phyloP scores from a whole-genome alignment of 2,329 filamentous ascomycete genomes.

The Arachnomyces sp. region DNA sequence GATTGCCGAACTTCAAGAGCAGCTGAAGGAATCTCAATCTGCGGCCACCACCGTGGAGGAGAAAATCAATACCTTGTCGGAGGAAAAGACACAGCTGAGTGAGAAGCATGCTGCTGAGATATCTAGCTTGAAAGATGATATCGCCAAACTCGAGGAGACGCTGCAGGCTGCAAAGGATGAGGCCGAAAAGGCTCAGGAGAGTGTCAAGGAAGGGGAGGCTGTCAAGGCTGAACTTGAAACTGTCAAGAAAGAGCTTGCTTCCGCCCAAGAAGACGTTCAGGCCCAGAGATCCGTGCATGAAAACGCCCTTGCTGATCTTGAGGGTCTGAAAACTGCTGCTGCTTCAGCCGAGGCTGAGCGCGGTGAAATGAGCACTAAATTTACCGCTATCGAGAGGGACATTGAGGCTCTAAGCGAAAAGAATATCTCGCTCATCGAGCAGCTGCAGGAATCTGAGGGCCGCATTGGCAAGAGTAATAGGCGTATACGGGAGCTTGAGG shows the following conservation, averaged over 20 bases:
- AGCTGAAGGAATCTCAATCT: conserved; percentile 50
- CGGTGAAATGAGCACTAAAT: conserved; percentile 12
- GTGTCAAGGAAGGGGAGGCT: conserved; percentile 71
- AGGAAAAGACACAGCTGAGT: conserved; percentile 30
- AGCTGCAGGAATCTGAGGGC: conserved; percentile 14
- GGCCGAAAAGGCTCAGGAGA: conserved; percentile 76
- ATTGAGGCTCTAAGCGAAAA: conserved; percentile 16
- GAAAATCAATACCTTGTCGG: conserved; percentile 29
- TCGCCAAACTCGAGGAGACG: conserved; percentile 38
- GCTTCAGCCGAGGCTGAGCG: conserved; percentile 7
- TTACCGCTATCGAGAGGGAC: conserved; percentile 29
- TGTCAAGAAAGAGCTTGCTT: conserved; percentile 47
- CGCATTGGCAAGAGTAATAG: conserved; percentile 19
- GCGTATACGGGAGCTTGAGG: conserved; percentile 16
- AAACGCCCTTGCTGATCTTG: conserved; percentile 31
- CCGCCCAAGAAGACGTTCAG: conserved; percentile 26
- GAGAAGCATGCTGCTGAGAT: conserved; percentile 39
- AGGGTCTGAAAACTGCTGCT: conserved; percentile 8
- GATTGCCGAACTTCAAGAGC: conserved; percentile 53
- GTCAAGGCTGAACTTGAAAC: conserved; percentile 59
- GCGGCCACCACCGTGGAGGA: conserved; percentile 37
- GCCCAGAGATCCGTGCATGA: conserved; percentile 29
- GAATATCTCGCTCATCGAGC: conserved; percentile 13
- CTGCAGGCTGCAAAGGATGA: conserved; percentile 37
- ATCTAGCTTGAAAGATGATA: conserved; percentile 35